Percentiles rank a stretch among this genome's conserved stretches.
Evolutionary conservation across 78 protist genomes (phyloP).

Genomic region (Paratrimastix pyriformis): DNA sequence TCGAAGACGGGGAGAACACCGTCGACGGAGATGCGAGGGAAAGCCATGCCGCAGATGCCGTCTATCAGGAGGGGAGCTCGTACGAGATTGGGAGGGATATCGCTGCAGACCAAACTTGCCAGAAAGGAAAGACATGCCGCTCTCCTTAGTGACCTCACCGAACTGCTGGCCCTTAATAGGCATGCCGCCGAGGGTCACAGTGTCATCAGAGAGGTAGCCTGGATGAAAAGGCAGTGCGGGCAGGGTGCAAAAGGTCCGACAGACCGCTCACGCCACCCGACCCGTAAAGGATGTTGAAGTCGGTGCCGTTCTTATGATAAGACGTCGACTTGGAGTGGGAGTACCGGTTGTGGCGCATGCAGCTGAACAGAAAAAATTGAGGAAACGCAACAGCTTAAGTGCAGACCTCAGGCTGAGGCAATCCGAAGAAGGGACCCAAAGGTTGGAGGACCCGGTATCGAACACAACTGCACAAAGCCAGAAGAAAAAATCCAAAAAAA

Average conservation of each 20-base stretch:
- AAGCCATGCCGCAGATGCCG: conserved; percentile 81
- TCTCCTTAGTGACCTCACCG: conserved; percentile 55
- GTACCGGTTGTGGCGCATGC: neutral
- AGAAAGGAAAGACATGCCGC: neutral
- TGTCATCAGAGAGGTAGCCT: conserved; percentile 58
- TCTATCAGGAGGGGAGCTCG: conserved; percentile 18
- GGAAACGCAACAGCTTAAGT: no score
- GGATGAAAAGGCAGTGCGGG: no score
- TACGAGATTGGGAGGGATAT: neutral
- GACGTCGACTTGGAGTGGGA: neutral
- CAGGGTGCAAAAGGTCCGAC: no score
- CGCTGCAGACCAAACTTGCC: neutral
- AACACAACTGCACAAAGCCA: no score
- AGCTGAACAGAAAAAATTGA: neutral
- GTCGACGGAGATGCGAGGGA: conserved; percentile 70
- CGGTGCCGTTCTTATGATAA: neutral
- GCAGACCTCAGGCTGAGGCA: no score
- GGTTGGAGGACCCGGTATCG: no score
- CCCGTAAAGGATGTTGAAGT: neutral
- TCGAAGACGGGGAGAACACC: conserved; percentile 64
- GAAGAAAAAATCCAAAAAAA: no score
- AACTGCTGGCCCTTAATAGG: conserved; percentile 51
- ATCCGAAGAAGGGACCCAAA: no score
- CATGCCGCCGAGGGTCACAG: conserved; percentile 64
- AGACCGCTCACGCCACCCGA: neutral